These are phyloP conservation scores for Sarocladium kiliense DNA, from an alignment of 2,329 filamentous ascomycete species.

Conservation along the genomic window DNA sequence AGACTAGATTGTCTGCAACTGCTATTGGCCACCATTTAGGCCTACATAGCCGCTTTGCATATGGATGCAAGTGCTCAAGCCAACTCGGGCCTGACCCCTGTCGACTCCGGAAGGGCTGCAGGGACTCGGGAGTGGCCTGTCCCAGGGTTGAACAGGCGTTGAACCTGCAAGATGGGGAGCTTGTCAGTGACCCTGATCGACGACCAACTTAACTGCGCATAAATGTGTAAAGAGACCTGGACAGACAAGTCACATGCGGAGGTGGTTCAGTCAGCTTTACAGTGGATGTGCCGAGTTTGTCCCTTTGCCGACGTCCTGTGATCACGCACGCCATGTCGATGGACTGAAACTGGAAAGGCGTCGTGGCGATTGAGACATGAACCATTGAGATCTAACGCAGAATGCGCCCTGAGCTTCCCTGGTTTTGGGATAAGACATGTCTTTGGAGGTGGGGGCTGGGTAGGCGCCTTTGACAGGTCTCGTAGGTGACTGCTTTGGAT, in stretches of 20 bases:
- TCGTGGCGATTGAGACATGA: slow-evolving; percentile 1
- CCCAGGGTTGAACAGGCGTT: not conserved
- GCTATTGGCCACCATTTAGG: slow-evolving; percentile 29
- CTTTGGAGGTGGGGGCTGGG: not conserved
- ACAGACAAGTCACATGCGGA: not conserved
- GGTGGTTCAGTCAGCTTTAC: not conserved
- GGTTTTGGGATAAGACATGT: slow-evolving; percentile 1
- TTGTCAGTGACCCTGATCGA: not conserved
- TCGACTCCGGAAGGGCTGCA: slow-evolving; percentile 19
- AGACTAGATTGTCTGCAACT: slow-evolving; percentile 17
- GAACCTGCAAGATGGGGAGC: not conserved
- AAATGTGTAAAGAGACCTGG: not conserved
- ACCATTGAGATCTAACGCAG: slow-evolving; percentile 6
- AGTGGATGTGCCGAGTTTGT: not conserved
- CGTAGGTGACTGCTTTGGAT: not conserved
- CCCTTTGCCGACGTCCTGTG: not conserved
- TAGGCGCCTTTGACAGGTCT: not conserved
- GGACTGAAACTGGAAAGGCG: not conserved
- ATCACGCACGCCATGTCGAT: not conserved
- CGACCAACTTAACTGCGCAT: not conserved
- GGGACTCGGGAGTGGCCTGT: slow-evolving; percentile 16
- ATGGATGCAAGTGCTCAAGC: slow-evolving; percentile 35
- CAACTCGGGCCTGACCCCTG: slow-evolving; percentile 23
- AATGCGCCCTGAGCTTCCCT: not conserved
- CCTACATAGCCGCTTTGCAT: slow-evolving; percentile 37